These are phyloP conservation scores for Podospora conica DNA, from an alignment of 495 filamentous ascomycete species.

Conservation along the genomic window DNA sequence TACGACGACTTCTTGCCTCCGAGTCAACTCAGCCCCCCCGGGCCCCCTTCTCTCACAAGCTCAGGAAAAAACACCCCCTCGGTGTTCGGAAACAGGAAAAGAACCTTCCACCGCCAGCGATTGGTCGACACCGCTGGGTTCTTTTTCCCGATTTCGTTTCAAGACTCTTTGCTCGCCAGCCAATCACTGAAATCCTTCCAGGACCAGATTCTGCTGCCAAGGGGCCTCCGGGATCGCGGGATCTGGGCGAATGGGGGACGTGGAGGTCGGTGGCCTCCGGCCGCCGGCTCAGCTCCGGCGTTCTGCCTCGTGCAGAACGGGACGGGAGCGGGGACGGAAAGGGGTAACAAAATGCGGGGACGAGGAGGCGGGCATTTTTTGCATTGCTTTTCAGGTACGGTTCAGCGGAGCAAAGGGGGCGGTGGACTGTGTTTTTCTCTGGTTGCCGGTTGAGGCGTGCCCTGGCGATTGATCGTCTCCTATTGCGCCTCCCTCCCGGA, in stretches of 20 bases:
- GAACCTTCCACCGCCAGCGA: background rate
- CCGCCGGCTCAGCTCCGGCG: no score
- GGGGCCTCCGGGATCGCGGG: conserved; percentile 12
- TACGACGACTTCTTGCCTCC: background rate
- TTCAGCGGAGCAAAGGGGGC: background rate
- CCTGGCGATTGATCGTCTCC: background rate
- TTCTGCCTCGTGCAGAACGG: no score
- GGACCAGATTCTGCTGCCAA: conserved; percentile 1
- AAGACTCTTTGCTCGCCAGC: conserved; percentile 9
- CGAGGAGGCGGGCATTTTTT: no score
- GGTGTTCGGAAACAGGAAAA: background rate
- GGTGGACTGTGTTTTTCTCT: background rate
- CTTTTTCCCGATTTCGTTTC: conserved; percentile 7
- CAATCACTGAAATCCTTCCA: conserved; percentile 17
- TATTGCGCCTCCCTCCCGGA: background rate
- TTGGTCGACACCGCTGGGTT: background rate
- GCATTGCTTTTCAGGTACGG: background rate
- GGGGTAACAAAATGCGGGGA: background rate
- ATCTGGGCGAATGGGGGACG: background rate
- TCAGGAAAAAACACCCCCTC: conserved; percentile 4
- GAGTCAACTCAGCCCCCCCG: background rate
- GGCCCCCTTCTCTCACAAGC: background rate
- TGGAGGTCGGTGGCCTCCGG: conserved; percentile 9
- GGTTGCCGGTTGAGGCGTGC: background rate
- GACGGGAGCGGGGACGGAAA: background rate